Conservation (phyloP, 306 rosid genomes). For the Gastrolobium bilobum region DNA sequence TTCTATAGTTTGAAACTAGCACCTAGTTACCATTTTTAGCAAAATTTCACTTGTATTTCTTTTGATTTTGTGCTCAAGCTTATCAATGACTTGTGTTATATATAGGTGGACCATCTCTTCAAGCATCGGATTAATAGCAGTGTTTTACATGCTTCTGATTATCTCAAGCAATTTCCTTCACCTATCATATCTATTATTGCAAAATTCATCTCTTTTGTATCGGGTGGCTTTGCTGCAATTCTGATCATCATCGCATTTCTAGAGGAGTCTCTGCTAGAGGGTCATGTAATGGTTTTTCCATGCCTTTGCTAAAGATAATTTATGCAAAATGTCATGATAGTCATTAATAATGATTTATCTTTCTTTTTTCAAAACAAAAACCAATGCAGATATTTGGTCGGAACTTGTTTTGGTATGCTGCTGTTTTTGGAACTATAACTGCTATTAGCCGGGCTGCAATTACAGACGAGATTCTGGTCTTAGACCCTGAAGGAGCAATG, state of each 20-base stretch:
- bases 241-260: constrained; percentile 90
- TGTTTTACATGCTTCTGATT: constrained; percentile 80
- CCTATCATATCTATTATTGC: constrained; percentile 86
- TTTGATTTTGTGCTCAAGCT: constrained; percentile 38
- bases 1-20: constrained; percentile 5
- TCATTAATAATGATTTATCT: neutral
- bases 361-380: neutral
- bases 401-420: constrained; percentile 97
- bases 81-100: constrained; percentile 37
- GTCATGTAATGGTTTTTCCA: constrained; percentile 73
- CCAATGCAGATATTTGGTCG: constrained; percentile 84
- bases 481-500: constrained; percentile 86
- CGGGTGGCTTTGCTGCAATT: constrained; percentile 95
- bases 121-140: constrained; percentile 91
- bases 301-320: constrained; percentile 14
- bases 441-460: constrained; percentile 85
- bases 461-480: constrained; percentile 74
- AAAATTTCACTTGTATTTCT: neutral
- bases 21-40: constrained; percentile 17
- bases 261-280: constrained; percentile 97
- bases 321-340: constrained; percentile 26
- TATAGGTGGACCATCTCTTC: constrained; percentile 94
- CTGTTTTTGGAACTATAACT: constrained; percentile 90
- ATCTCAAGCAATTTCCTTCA: constrained; percentile 90
- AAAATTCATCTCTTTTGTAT: constrained; percentile 89